phyloP scores from a whole-genome alignment of 208 protist species.

The Trypanosoma vivax region DNA sequence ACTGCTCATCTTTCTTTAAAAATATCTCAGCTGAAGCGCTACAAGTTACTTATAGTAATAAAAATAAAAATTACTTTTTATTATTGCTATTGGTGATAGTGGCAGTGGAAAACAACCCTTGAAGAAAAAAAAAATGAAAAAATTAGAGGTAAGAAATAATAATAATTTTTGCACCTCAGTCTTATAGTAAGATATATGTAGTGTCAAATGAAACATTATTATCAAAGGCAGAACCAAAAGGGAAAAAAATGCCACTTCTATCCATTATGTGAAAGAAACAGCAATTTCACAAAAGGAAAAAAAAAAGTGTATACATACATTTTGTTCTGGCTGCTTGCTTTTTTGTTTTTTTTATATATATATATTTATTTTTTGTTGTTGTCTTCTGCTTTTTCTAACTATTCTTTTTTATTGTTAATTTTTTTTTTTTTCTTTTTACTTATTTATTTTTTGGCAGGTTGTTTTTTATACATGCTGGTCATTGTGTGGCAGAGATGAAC shows the following conservation, averaged over 20 bases:
- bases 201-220: too few species aligned
- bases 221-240: too few species aligned
- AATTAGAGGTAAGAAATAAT: not conserved
- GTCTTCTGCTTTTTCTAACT: slow-evolving; percentile 1
- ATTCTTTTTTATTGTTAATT: too few species aligned
- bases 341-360: not conserved
- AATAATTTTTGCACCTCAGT: too few species aligned
- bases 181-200: too few species aligned
- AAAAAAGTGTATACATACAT: slow-evolving; percentile 6
- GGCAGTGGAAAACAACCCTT: slow-evolving; percentile 1
- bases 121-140: slow-evolving; percentile 11
- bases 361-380: not conserved
- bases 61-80: slow-evolving; percentile 9
- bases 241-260: too few species aligned
- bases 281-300: slow-evolving; percentile 6
- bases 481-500: too few species aligned
- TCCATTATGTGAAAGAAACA: not conserved
- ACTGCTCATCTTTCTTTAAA: slow-evolving; percentile 17
- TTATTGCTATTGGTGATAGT: slow-evolving; percentile 11
- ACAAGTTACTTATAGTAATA: too few species aligned
- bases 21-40: too few species aligned
- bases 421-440: too few species aligned
- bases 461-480: too few species aligned
- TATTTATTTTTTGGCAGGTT: too few species aligned
- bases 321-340: slow-evolving; percentile 1